Evolutionary conservation across 2,329 filamentous ascomycete species (phyloP).

Genomic region (Penicillium sclerotiorum): DNA sequence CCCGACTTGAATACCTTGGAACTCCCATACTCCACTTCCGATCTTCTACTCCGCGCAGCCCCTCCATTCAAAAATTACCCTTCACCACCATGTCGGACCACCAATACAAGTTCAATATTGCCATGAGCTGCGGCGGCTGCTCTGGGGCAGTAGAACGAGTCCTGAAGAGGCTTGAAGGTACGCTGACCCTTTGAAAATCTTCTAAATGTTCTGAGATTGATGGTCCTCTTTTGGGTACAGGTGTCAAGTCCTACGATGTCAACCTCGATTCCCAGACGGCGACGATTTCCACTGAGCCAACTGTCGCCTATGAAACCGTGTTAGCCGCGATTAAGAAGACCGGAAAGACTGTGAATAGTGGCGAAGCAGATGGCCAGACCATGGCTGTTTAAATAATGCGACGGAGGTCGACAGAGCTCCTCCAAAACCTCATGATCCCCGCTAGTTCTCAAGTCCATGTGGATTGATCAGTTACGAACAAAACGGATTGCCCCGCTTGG

Average conservation of each 20-base stretch:
- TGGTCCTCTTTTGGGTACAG: conserved; percentile 48
- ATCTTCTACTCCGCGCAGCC: conserved; percentile 10
- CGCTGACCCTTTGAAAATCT: too few species aligned
- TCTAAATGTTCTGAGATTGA: too few species aligned
- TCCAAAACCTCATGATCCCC: too few species aligned
- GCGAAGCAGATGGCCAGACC: conserved; percentile 47
- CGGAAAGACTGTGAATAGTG: conserved; percentile 82
- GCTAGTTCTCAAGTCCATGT: too few species aligned
- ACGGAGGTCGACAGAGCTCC: too few species aligned
- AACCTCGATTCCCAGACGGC: conserved; percentile 85
- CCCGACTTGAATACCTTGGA: too few species aligned
- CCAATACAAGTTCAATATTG: conserved; percentile 92
- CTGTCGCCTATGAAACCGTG: conserved; percentile 76
- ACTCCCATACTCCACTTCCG: background rate
- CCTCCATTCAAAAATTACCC: conserved; percentile 3
- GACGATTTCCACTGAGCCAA: conserved; percentile 69
- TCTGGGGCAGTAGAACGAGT: conserved; percentile 91
- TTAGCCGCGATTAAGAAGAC: conserved; percentile 91
- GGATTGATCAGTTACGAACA: too few species aligned
- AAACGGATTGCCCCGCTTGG: too few species aligned
- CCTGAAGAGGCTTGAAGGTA: conserved; percentile 88
- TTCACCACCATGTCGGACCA: conserved; percentile 69
- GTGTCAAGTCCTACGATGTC: conserved; percentile 83
- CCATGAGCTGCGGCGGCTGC: conserved; percentile 95
- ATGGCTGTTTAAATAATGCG: conserved; percentile 37